Evolutionary conservation across 2,329 filamentous ascomycete species (phyloP), one percentile per base, ranked within the genome.

Genomic region (Keithomyces neogunnii): DNA sequence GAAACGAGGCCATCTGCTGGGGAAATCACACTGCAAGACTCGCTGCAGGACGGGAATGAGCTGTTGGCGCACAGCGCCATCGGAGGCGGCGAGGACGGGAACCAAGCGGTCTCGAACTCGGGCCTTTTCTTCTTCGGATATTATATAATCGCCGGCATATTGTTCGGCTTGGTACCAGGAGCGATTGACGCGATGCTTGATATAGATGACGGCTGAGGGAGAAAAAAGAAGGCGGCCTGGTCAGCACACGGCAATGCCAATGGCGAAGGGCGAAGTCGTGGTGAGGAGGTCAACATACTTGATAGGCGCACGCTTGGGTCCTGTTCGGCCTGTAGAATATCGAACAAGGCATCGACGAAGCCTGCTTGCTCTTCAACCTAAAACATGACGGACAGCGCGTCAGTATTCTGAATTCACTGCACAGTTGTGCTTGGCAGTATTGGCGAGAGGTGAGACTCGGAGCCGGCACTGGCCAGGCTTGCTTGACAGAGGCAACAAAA

Each of bases 101-200:
- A 99, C 84, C 60, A 99, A 78, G 56, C 91, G 88, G 62, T 92
- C 85, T 67, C 91, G 83, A 66, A 97, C 89, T 59, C 87, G 82
- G 51, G 81, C 76, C 73, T 96, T 96, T 71, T 96, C 93, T 55
- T 88, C 84, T 66, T 97, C 92, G 61, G 87, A 79, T 71, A 96
- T 93, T 60, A 85, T 75, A 61, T 82, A 83, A 61, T 86, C 84
- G 63, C 81, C 79, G 56, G 84, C 80, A 65, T 80, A 84, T 58
- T 92, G 86, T 58, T 95, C 88, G 63, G 79, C 77, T 56, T 81
- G 83, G 51, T 85, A 80, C 93, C 93, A 99, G 62, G 89, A 90
- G 66, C 91, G 87, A 69, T 88, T 92, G 68, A 97, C 87, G 66
- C 91, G 87, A 73, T 99, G 97, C 76, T 99, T 99, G 68, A 97